These are phyloP conservation scores for Fusarium nodosum DNA, from an alignment of 2,329 filamentous ascomycete species.

Conservation along the genomic window DNA sequence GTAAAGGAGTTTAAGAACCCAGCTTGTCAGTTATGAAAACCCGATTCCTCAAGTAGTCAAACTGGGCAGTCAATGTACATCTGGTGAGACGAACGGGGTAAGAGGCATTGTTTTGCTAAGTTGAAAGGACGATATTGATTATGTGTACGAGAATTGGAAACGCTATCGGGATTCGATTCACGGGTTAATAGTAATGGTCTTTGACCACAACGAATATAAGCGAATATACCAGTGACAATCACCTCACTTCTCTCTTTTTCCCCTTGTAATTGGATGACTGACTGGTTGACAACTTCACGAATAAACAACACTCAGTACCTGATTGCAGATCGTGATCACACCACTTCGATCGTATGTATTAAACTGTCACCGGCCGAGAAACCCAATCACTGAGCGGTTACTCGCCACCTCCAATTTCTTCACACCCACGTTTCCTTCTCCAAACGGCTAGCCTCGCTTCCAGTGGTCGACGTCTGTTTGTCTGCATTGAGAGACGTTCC, in stretches of 20 bases:
- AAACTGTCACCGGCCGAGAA: constrained; percentile 10
- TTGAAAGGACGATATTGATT: constrained; percentile 22
- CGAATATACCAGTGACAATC: constrained; percentile 39
- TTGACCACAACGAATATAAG: constrained; percentile 29
- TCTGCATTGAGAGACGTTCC: constrained; percentile 19
- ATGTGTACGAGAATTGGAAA: constrained; percentile 26
- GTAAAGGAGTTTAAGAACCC: constrained; percentile 48
- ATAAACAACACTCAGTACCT: constrained; percentile 1
- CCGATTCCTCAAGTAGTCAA: background rate
- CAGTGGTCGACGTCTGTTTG: constrained; percentile 31
- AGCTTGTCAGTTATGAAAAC: constrained; percentile 14
- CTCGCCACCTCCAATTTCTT: background rate
- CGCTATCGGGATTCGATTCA: constrained; percentile 16
- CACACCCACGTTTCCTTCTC: constrained; percentile 1
- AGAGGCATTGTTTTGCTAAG: constrained; percentile 32
- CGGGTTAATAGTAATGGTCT: constrained; percentile 42
- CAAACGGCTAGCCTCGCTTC: background rate
- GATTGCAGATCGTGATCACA: constrained; percentile 15
- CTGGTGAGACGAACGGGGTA: background rate
- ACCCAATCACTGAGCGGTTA: background rate
- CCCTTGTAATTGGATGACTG: background rate
- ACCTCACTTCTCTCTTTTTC: background rate
- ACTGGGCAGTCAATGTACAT: background rate
- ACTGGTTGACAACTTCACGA: constrained; percentile 3
- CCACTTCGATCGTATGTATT: constrained; percentile 17